Evolutionary conservation across 2,329 filamentous ascomycete genomes (phyloP).

Genomic region (Penicillium sp.): DNA sequence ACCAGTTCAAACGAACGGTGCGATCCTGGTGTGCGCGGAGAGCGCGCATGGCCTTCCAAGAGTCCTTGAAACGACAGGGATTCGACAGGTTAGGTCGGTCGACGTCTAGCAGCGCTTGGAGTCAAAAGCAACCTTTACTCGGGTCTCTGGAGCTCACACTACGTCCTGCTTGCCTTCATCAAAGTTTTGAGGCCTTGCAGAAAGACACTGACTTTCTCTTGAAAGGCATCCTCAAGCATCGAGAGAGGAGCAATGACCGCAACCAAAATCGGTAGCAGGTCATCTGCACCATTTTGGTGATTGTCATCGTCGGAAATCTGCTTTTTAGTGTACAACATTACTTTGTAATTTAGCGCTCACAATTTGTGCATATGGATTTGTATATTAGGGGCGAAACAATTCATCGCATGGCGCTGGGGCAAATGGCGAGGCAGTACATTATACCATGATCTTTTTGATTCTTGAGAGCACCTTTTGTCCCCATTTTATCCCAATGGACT

Average conservation of each 20-base stretch:
- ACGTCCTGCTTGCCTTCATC: slow-evolving; percentile 11
- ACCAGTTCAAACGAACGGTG: slow-evolving; percentile 39
- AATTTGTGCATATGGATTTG: not conserved
- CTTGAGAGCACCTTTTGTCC: too few species aligned
- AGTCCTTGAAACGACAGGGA: slow-evolving; percentile 43
- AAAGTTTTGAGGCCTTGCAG: slow-evolving; percentile 19
- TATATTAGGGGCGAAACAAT: slow-evolving; percentile 6
- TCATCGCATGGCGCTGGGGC: slow-evolving; percentile 8
- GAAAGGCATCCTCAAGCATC: slow-evolving; percentile 8
- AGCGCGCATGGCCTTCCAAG: slow-evolving; percentile 40
- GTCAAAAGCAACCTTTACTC: slow-evolving; percentile 18
- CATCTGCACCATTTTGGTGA: not conserved
- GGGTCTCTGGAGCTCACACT: slow-evolving; percentile 35
- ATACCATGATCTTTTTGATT: too few species aligned
- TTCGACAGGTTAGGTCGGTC: slow-evolving; percentile 32
- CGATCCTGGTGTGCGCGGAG: slow-evolving; percentile 43
- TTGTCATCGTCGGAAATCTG: not conserved
- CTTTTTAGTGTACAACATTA: not conserved
- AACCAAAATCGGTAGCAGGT: not conserved
- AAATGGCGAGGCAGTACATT: not conserved
- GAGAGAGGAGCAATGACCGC: not conserved
- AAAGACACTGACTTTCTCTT: slow-evolving; percentile 15
- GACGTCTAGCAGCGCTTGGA: slow-evolving; percentile 1
- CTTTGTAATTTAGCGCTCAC: slow-evolving; percentile 8
- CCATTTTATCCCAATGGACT: too few species aligned